Percentiles rank a stretch among this genome's conserved stretches.
Evolutionary conservation across 306 rosid species (phyloP).

Genomic region (Medicago truncatula): MtrunA17r5.0-ANR NC_053045.1:40102001-40102500

Average conservation of each 20-base stretch:
- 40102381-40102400: conserved; percentile 30
- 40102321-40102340: conserved; percentile 53
- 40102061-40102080: conserved; percentile 51
- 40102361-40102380: conserved; percentile 77
- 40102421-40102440: neutral
- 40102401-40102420: conserved; percentile 23
- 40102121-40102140: conserved; percentile 67
- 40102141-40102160: conserved; percentile 87
- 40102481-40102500: too few relatives aligned
- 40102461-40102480: conserved; percentile 27
- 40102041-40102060: conserved; percentile 46
- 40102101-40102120: conserved; percentile 51
- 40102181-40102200: conserved; percentile 48
- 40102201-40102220: conserved; percentile 48
- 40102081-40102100: conserved; percentile 54
- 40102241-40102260: conserved; percentile 54
- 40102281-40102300: conserved; percentile 55
- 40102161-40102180: conserved; percentile 67
- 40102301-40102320: conserved; percentile 51
- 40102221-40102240: conserved; percentile 54
- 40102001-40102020: conserved; percentile 49
- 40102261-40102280: conserved; percentile 53
- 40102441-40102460: conserved; percentile 32
- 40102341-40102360: conserved; percentile 61
- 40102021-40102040: conserved; percentile 44